Evolutionary conservation across 352 stramenopile genomes (phyloP).

Genomic region (Pythium volutum): DNA sequence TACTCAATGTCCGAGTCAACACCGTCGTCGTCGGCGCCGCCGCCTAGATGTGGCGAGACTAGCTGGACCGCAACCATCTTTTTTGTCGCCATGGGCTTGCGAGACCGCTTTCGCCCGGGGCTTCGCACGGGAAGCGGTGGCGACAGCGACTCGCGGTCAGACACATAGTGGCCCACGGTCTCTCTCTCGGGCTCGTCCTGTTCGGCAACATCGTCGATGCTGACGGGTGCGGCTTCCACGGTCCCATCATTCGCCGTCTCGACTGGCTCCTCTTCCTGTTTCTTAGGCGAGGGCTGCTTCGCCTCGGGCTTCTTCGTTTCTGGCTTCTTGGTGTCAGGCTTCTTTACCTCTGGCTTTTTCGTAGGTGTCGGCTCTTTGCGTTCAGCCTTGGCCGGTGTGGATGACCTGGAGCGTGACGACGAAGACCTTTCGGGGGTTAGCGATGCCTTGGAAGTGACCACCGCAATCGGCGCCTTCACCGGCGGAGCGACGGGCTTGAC

Average conservation of each 20-base stretch:
- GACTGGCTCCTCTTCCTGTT: not conserved
- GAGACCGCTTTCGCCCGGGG: constrained; percentile 15
- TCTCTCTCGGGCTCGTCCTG: not conserved
- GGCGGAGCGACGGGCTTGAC: constrained; percentile 4
- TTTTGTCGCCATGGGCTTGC: constrained; percentile 19
- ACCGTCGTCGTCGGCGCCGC: not conserved
- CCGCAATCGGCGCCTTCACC: not conserved
- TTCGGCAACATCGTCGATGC: not conserved
- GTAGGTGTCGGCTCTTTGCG: not conserved
- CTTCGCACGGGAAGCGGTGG: constrained; percentile 6
- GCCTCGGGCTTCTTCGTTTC: not conserved
- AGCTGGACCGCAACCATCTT: not conserved
- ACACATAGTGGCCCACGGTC: not conserved
- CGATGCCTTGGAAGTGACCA: constrained; percentile 1
- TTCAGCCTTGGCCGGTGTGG: not conserved
- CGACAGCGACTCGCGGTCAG: not conserved
- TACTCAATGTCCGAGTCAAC: constrained; percentile 12
- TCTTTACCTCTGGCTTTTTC: constrained; percentile 1
- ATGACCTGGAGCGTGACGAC: not conserved
- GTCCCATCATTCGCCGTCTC: not conserved
- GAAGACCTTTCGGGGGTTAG: not conserved
- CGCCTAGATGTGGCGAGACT: not conserved
- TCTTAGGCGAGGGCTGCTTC: not conserved
- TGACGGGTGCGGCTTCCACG: not conserved
- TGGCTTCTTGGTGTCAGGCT: not conserved